Base-by-base conservation (phyloP, 2,329 filamentous ascomycete genomes). In the Cercospora sp. region DNA sequence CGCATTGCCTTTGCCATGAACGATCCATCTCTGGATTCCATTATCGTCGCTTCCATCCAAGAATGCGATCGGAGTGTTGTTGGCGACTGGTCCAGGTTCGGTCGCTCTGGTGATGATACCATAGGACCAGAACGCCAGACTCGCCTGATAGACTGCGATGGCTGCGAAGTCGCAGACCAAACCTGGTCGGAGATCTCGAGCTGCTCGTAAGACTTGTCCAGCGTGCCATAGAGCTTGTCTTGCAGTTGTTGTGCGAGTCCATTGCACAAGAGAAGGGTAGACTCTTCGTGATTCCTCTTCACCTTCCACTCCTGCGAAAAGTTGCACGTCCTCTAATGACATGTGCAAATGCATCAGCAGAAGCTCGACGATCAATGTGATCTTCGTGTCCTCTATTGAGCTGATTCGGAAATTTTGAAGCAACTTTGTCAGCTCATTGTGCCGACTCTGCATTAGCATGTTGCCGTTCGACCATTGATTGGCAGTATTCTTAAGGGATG, bases 91-190 rank as follows among this genome's bases (percentile, higher is more conserved):
- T 5, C 89, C 82, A 0, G 73, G 73, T 51, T 78, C 76, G 8
- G 73, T 75, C 1, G 74, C 70, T 28, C 79, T 78, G 13, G 78
- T 79, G 62, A 83, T 77, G 59, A 91, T 85, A 0, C 89, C 88
- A 71, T 90, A 91, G 0, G 86, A 86, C 91, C 91, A 93, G 48
- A 92, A 80, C 0, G 87, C 86, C 4, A 93, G 80, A 12, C 86
- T 84, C 3, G 88, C 89, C 75, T 92, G 90, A 74, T 91, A 90
- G 0, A 91, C 84, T 0, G 86, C 88, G 6, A 92, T 86, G 0
- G 89, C 89, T 69, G 88, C 86, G 75, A 92, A 91, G 69, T 90
- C 88, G 65, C 76, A 78, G 26, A 79, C 76, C 9, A 78, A 70
- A 9, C 77, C 76, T n/a, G 73, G 71, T 28, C 74, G 76, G 5